Evolutionary conservation across 2,329 filamentous ascomycete species (phyloP).

Genomic region (Xylaria sp.): DNA sequence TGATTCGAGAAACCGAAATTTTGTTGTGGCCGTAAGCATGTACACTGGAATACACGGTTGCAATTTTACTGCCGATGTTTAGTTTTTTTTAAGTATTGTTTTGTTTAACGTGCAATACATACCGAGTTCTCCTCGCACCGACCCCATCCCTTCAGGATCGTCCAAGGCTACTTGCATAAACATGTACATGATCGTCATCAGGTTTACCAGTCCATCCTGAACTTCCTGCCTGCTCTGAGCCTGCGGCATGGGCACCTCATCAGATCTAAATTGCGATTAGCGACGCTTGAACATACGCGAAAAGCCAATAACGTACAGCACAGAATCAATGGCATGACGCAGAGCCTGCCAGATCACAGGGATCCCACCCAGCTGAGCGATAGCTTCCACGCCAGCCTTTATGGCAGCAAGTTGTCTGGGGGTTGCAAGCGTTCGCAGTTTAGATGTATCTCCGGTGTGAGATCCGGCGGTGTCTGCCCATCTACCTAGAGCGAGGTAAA

Average conservation of each 20-base stretch:
- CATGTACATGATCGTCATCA: constrained; percentile 68
- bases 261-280: constrained; percentile 50
- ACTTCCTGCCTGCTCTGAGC: constrained; percentile 53
- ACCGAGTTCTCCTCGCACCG: constrained; percentile 57
- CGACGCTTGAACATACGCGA: constrained; percentile 27
- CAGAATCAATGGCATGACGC: constrained; percentile 55
- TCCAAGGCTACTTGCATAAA: constrained; percentile 62
- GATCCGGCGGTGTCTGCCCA: constrained; percentile 71
- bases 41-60: constrained; percentile 73
- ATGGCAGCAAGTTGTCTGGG: constrained; percentile 64
- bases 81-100: constrained; percentile 25
- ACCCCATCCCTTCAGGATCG: constrained; percentile 54
- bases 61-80: constrained; percentile 54
- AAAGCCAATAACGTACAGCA: constrained; percentile 52
- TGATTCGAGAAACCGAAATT: constrained; percentile 58
- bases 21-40: constrained; percentile 71
- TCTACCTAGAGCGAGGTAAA: constrained; percentile 69
- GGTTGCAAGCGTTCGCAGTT: constrained; percentile 55
- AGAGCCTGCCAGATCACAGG: constrained; percentile 58
- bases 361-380: constrained; percentile 58
- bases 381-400: constrained; percentile 56
- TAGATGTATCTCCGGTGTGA: constrained; percentile 49
- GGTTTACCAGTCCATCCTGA: constrained; percentile 65
- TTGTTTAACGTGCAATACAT: constrained; percentile 40
- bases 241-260: constrained; percentile 50